A percentile compares a stretch with the other conserved stretches of the same genome.
Conservation (phyloP, 495 filamentous ascomycete species). For the Beverwykella pulmonaria region DNA sequence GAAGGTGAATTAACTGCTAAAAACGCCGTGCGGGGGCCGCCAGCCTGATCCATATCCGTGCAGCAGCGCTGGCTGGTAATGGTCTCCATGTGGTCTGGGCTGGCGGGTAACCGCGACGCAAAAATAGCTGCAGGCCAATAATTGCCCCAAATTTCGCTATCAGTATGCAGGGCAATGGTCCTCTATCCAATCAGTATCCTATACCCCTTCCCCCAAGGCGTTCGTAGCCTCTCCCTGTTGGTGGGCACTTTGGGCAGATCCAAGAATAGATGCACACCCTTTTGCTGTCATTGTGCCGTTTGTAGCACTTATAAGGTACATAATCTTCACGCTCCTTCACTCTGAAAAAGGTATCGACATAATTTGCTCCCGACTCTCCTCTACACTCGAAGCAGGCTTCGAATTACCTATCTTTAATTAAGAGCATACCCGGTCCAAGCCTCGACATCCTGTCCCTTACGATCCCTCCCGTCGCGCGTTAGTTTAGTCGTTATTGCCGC, state of each 20-base stretch:
- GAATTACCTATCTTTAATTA: conserved; percentile 49
- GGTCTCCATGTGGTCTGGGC: conserved; percentile 7
- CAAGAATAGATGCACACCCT: conserved; percentile 45
- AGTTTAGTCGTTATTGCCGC: conserved; percentile 39
- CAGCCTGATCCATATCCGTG: conserved; percentile 4
- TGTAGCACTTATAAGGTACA: conserved; percentile 48
- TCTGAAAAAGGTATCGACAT: conserved; percentile 38
- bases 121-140: conserved; percentile 37
- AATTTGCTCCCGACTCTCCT: conserved; percentile 46
- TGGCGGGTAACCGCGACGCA: conserved; percentile 35
- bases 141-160: conserved; percentile 33
- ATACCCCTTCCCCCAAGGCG: background rate
- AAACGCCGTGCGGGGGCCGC: conserved; percentile 27
- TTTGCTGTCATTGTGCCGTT: conserved; percentile 40
- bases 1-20: conserved; percentile 33
- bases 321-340: conserved; percentile 25
- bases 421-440: conserved; percentile 39
- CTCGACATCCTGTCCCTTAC: conserved; percentile 41
- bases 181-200: conserved; percentile 29
- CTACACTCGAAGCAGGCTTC: conserved; percentile 39
- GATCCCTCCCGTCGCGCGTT: conserved; percentile 41
- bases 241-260: conserved; percentile 23
- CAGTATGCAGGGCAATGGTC: conserved; percentile 13
- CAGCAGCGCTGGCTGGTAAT: conserved; percentile 16
- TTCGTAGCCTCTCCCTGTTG: conserved; percentile 16